phyloP scores from a whole-genome alignment of 2,329 filamentous ascomycete genomes.

The Tympanopsis confertula region DNA sequence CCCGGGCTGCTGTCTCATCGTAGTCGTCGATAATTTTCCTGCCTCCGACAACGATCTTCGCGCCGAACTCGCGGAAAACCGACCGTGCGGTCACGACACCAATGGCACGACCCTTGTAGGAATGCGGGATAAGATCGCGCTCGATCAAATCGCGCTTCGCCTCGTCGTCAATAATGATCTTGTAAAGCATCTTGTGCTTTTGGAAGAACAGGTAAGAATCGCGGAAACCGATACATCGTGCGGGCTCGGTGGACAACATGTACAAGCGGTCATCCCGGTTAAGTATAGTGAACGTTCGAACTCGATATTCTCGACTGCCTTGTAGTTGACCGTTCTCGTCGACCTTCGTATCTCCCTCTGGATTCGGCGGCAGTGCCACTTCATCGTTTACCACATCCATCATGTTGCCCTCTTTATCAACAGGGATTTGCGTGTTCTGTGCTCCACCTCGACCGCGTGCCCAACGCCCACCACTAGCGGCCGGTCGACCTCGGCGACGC shows the following conservation, averaged over 20 bases:
- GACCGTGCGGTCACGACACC: slow-evolving; percentile 93
- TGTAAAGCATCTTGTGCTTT: slow-evolving; percentile 90
- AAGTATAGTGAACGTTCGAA: slow-evolving; percentile 83
- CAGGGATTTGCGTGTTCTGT: slow-evolving; percentile 70
- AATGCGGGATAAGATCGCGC: slow-evolving; percentile 88
- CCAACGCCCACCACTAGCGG: slow-evolving; percentile 44
- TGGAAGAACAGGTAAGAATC: slow-evolving; percentile 99
- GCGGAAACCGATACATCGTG: slow-evolving; percentile 89
- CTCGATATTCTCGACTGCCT: slow-evolving; percentile 82
- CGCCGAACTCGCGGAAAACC: slow-evolving; percentile 92
- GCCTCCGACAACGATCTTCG: slow-evolving; percentile 85
- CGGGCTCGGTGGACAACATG: slow-evolving; percentile 97
- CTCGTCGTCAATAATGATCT: slow-evolving; percentile 96
- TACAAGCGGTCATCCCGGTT: slow-evolving; percentile 78
- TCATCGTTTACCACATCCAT: slow-evolving; percentile 88
- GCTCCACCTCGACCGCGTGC: slow-evolving; percentile 53
- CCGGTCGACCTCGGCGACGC: slow-evolving; percentile 44
- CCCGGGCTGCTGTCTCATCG: slow-evolving; percentile 62
- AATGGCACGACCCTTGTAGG: slow-evolving; percentile 95
- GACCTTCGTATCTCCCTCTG: slow-evolving; percentile 85
- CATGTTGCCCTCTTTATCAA: slow-evolving; percentile 88
- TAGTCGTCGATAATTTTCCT: slow-evolving; percentile 83
- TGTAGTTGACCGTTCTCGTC: slow-evolving; percentile 76
- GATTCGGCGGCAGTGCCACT: slow-evolving; percentile 74
- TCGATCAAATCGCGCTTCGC: slow-evolving; percentile 95